Evolutionary conservation across 2,329 filamentous ascomycete genomes (phyloP).

Genomic region (Elsinoe arachidis): DNA sequence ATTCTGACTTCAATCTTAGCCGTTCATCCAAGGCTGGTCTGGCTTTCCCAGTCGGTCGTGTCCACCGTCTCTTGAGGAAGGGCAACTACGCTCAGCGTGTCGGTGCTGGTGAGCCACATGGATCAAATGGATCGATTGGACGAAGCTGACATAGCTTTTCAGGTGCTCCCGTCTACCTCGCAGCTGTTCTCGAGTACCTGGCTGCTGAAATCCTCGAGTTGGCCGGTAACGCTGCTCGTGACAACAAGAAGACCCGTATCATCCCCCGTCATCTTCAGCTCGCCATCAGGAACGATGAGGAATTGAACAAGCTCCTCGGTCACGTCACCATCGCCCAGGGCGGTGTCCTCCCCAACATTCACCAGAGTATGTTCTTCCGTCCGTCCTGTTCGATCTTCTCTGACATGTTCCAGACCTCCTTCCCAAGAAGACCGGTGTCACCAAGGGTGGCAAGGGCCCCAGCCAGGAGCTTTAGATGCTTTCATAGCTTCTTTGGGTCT

Average conservation of each 20-base stretch:
- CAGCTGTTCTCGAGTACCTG: conserved; percentile 95
- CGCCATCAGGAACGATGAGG: conserved; percentile 98
- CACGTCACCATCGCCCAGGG: conserved; percentile 96
- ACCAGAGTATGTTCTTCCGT: conserved; percentile 66
- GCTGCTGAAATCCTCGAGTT: conserved; percentile 98
- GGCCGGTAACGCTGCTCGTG: conserved; percentile 94
- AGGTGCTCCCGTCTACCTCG: conserved; percentile 90
- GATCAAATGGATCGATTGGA: conserved; percentile 3
- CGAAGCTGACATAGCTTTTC: conserved; percentile 23
- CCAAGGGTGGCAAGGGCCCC: conserved; percentile 63
- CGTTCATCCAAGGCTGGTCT: conserved; percentile 99
- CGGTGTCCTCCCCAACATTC: conserved; percentile 94
- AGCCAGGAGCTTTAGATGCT: conserved; percentile 83
- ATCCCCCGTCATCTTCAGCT: conserved; percentile 98
- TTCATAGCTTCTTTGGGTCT: conserved; percentile 20
- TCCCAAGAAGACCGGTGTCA: conserved; percentile 81
- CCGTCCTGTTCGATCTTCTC: conserved; percentile 17
- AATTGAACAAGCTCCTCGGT: conserved; percentile 96
- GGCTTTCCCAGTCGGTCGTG: conserved; percentile 97
- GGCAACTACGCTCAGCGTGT: conserved; percentile 99
- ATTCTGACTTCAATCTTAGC: conserved; percentile 48
- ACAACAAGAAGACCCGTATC: conserved; percentile 99
- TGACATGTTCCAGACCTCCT: conserved; percentile 68
- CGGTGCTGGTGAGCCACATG: conserved; percentile 63
- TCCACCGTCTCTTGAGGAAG: conserved; percentile 97